Conservation (phyloP, 345 rosid species). For the Salix brachista region DNA sequence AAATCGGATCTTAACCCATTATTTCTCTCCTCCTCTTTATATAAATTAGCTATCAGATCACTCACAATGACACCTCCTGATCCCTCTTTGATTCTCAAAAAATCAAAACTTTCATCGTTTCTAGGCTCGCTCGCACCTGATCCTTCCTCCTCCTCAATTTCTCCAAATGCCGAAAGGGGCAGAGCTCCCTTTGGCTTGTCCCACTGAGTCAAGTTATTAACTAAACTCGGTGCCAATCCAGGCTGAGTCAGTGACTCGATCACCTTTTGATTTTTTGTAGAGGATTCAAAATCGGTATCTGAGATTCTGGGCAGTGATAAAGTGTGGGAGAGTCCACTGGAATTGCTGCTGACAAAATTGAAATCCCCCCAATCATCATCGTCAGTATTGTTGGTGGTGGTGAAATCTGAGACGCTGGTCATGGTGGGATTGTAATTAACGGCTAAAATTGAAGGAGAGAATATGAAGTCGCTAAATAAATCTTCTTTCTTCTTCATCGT, state of each 20-base stretch:
- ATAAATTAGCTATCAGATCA: constrained; percentile 48
- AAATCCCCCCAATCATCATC: constrained; percentile 92
- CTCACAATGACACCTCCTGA: constrained; percentile 15
- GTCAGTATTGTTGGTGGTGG: constrained; percentile 8
- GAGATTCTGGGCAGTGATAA: constrained; percentile 25
- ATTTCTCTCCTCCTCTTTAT: constrained; percentile 22
- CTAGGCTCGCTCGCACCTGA: constrained; percentile 28
- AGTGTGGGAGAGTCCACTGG: constrained; percentile 19
- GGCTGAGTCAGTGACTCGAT: constrained; percentile 12
- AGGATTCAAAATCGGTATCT: background rate
- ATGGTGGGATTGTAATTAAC: background rate
- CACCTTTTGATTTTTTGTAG: background rate
- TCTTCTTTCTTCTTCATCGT: constrained; percentile 41
- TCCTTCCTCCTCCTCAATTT: constrained; percentile 34
- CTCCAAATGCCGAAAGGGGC: constrained; percentile 87
- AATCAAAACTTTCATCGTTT: constrained; percentile 18
- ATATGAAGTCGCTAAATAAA: constrained; percentile 47
- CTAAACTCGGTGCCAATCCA: constrained; percentile 33
- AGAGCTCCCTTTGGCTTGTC: constrained; percentile 54
- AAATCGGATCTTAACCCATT: constrained; percentile 11
- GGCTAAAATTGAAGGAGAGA: constrained; percentile 21
- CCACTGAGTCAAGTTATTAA: constrained; percentile 33
- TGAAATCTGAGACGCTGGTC: constrained; percentile 36
- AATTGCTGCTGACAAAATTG: constrained; percentile 50
- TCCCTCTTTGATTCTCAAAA: constrained; percentile 23